A percentile compares a stretch with the other conserved stretches of the same genome.
Evolutionary conservation across 495 filamentous ascomycete species (phyloP).

Genomic region (Talaromyces borbonicus): DNA sequence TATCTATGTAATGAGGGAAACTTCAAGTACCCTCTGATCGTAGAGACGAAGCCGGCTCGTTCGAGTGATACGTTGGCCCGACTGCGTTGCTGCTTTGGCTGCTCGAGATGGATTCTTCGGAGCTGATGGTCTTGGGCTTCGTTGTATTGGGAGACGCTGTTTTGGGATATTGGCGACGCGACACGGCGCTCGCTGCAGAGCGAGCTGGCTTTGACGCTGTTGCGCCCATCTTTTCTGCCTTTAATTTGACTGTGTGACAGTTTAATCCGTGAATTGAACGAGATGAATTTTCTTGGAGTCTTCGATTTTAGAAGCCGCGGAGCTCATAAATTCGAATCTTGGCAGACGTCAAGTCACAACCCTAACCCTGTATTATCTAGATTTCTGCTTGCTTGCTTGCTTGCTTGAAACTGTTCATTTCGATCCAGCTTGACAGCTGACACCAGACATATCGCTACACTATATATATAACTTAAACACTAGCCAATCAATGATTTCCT

Average conservation of each 20-base stretch:
- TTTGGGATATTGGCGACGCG: conserved; percentile 48
- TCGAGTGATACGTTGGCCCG: conserved; percentile 31
- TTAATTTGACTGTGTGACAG: too few species aligned
- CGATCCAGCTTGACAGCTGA: too few species aligned
- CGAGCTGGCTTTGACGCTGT: conserved; percentile 52
- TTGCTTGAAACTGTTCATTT: too few species aligned
- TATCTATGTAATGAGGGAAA: background rate
- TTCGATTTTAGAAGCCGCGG: too few species aligned
- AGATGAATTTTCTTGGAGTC: background rate
- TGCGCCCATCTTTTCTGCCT: conserved; percentile 42
- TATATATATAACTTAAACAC: too few species aligned
- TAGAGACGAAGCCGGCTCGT: conserved; percentile 13
- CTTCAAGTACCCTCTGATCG: conserved; percentile 1
- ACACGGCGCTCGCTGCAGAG: conserved; percentile 40
- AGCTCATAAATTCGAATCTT: too few species aligned
- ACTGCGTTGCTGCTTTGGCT: conserved; percentile 10
- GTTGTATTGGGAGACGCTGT: conserved; percentile 28
- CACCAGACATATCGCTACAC: too few species aligned
- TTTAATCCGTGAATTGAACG: background rate
- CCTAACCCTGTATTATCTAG: background rate
- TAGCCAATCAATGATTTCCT: too few species aligned
- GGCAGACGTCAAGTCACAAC: background rate
- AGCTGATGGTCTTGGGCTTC: conserved; percentile 13
- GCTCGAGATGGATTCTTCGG: conserved; percentile 14
- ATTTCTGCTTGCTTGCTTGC: too few species aligned